Base-by-base conservation (phyloP, 192 early-diverging fungal genomes). In the Chytriomyces sp. region DNA sequence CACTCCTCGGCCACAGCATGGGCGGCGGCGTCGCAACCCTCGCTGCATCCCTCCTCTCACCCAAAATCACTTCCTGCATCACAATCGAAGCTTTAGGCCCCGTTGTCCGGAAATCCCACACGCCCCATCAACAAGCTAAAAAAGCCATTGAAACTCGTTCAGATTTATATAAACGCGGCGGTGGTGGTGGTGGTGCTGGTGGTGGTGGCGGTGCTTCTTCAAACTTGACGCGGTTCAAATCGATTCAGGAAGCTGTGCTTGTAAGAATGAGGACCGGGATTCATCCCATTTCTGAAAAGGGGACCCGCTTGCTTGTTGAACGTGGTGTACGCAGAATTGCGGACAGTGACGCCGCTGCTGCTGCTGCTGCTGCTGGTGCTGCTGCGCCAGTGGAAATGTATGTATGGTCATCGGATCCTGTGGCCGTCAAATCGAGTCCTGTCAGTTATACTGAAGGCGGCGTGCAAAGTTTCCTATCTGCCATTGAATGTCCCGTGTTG, bases 1-100 rank as follows among this genome's bases (percentile, higher is more conserved):
- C 67, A 0, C 45, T 79, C 24, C 16, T 82, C 3, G 81, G 67
- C 16, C 81, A 82, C 69, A 53, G 45, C 18, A 82, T 82, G 81
- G 77, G 81, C 50, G 72, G 28, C 23, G 64, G 60, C 3, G 74
- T 79, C 45, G 44, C 61, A 9, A 48, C 43, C 35, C 53, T 76
- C 7, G 28, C 71, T 45, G 72, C 81, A 6, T 50, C 67, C 2
- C 23, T 74, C 62, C 13, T 76, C 6, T 62, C 57, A 0, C 23
- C 28, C 8, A 72, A 53, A 2, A 59, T 82, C 18, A 47, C 72
- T 1, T 62, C 64, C 7, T 13, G 75, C 68, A 50, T 74, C 18
- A 50, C 44, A 0, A 45, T 81, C 47, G 80, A 81, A 53, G 46
- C 47, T n/a, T 11, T 81, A 9, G 76, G 76, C 10, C 76, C 80